Base-by-base conservation (phyloP, 371 early-diverging fungal genomes). In the Synchytrium microbalum region DNA sequence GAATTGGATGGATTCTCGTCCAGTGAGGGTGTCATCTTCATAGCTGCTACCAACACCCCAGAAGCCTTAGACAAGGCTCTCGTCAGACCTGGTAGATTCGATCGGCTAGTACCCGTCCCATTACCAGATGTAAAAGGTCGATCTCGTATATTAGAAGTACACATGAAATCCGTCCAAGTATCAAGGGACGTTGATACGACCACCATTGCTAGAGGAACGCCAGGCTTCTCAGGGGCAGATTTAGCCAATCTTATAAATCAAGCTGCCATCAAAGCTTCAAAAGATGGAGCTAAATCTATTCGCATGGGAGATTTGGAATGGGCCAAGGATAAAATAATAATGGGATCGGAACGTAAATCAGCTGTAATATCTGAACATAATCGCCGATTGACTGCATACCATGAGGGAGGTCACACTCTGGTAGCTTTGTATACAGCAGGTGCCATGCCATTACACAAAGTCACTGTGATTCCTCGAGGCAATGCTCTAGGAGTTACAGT, bases 11-110 rank as follows among this genome's bases (percentile, higher is more conserved):
- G 99, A 5, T 96, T 96, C 71, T 87, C 89, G 16, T 86, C 90
- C 64, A 86, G 88, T 24, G 92, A 91, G 71, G 96, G 95, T 3
- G 92, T 98, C 13, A 94, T 98, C 59, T 88, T 98, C 60, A 93
- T 98, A 71, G 99, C 93, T 1, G 99, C 99, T 3, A 99, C 99
- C 58, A 99, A 99, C 76, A 92, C 95, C 54, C 98, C 99, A 1
- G 99, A 99, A 62, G 82, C 97, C 19, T 79, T 98, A 25, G 99
- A 99, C 72, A 92, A 93, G 64, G 99, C 99, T 0, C 80, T 99
- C 61, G 87, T 93, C 32, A 86, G 99, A 13, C 98, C 99, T 3
- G 99, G 99, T 16, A 85, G 99, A 24, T 99, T 99, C 73, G 99
- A 99, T 76, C 88, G 96, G 2, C 83, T 87, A 56, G 91, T 99